A percentile compares a stretch with the other conserved stretches of the same genome.
These are phyloP conservation scores for Crataegus laevigata DNA, from an alignment of 306 rosid genomes.

Conservation along the genomic window DNA sequence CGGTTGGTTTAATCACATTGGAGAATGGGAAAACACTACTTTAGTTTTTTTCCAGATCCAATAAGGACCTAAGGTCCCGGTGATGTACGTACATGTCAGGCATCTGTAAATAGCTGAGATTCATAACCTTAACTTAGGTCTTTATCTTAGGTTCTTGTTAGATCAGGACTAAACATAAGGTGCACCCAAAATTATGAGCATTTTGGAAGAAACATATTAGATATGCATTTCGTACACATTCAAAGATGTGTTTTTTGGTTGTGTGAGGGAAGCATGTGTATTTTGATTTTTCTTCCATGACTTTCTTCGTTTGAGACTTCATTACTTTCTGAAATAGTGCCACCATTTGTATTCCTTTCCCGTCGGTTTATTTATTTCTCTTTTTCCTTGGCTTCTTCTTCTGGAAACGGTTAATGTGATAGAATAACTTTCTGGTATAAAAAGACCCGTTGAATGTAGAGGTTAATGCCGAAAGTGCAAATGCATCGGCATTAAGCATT, in stretches of 20 bases:
- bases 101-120: background rate
- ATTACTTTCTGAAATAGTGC: background rate
- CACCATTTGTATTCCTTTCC: background rate
- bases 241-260: background rate
- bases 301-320: background rate
- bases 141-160: background rate
- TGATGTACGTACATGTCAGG: background rate
- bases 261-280: background rate
- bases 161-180: background rate
- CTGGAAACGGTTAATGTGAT: background rate
- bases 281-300: background rate
- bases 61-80: background rate
- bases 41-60: background rate
- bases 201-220: too few relatives aligned
- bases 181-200: background rate
- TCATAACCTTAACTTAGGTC: background rate
- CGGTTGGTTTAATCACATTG: background rate
- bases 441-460: background rate
- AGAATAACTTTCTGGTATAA: background rate
- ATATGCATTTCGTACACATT: too few relatives aligned
- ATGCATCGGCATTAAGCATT: background rate
- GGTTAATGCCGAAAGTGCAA: background rate
- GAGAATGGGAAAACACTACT: background rate
- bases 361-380: background rate
- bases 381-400: background rate